These are phyloP conservation scores for Claviceps sp. DNA, from an alignment of 2,329 filamentous ascomycete genomes.

Conservation along the genomic window DNA sequence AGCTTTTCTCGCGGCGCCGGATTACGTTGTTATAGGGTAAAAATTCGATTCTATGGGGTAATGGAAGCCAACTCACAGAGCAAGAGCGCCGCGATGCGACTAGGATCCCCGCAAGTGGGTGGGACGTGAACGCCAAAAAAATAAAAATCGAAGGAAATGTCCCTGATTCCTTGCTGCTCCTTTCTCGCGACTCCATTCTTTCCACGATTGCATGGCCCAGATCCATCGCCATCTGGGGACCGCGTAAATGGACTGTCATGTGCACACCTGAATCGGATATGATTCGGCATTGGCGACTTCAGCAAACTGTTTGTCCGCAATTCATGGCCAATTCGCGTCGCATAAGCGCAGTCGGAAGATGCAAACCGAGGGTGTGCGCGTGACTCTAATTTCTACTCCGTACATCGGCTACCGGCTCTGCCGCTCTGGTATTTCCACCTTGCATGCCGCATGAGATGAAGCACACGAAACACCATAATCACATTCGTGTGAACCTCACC, in stretches of 20 bases:
- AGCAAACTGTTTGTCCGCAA: neutral
- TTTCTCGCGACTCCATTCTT: neutral
- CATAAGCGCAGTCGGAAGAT: no score
- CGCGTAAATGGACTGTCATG: neutral
- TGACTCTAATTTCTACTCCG: no score
- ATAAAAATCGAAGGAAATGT: neutral
- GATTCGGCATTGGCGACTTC: neutral
- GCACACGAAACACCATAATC: no score
- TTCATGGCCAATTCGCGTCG: neutral
- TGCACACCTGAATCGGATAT: neutral
- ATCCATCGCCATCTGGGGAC: neutral
- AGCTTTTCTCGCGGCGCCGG: slow-evolving; percentile 3
- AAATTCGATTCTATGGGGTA: slow-evolving; percentile 10
- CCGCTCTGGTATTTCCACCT: no score
- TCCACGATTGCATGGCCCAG: neutral
- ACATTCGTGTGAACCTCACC: no score
- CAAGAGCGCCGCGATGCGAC: slow-evolving; percentile 7
- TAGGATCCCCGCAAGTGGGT: neutral
- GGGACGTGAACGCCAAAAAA: neutral
- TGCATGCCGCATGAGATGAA: no score
- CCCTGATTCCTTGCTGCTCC: neutral
- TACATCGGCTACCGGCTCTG: no score
- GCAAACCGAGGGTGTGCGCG: no score
- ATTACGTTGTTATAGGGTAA: slow-evolving; percentile 21
- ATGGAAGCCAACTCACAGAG: slow-evolving; percentile 8